These are phyloP conservation scores for Stachybotrys chlorohalonatus DNA, from an alignment of 2,329 filamentous ascomycete genomes.

Conservation along the genomic window DNA sequence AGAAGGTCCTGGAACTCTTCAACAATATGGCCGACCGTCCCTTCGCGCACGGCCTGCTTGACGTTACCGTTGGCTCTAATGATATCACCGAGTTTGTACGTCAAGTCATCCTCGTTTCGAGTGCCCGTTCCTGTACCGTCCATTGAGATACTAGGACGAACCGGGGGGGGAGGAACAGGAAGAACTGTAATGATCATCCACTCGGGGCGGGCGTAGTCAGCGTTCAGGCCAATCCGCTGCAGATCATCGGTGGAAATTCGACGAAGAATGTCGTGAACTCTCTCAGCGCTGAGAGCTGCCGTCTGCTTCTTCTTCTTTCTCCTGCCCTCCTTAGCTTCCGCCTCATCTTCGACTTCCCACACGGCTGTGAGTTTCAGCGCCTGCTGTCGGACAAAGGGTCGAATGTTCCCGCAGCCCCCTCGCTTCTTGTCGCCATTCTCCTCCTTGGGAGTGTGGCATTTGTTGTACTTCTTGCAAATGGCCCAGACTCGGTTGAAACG, in stretches of 20 bases:
- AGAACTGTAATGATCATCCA: slow-evolving; percentile 98
- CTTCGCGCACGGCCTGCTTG: slow-evolving; percentile 80
- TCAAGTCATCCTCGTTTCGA: slow-evolving; percentile 97
- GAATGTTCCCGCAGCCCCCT: slow-evolving; percentile 86
- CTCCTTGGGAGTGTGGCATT: slow-evolving; percentile 65
- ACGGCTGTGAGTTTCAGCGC: slow-evolving; percentile 74
- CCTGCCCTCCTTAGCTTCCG: not conserved
- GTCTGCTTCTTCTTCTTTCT: slow-evolving; percentile 70
- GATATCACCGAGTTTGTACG: slow-evolving; percentile 97
- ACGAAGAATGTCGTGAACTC: slow-evolving; percentile 78
- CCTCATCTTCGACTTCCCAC: slow-evolving; percentile 58
- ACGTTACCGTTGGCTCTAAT: slow-evolving; percentile 96
- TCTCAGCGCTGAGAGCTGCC: slow-evolving; percentile 70
- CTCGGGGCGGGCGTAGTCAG: slow-evolving; percentile 90
- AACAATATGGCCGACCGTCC: slow-evolving; percentile 83
- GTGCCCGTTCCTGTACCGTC: slow-evolving; percentile 88
- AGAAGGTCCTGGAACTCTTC: slow-evolving; percentile 85
- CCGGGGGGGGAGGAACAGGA: slow-evolving; percentile 88
- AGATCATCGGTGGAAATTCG: slow-evolving; percentile 77
- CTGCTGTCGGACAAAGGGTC: slow-evolving; percentile 80
- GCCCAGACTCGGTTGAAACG: slow-evolving; percentile 91
- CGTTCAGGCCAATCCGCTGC: slow-evolving; percentile 80
- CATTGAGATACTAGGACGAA: slow-evolving; percentile 94
- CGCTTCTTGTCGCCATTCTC: slow-evolving; percentile 64
- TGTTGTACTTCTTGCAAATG: slow-evolving; percentile 79